These are phyloP conservation scores for Eimeria maxima DNA, from an alignment of 169 alveolate genomes.

Conservation along the genomic window DNA sequence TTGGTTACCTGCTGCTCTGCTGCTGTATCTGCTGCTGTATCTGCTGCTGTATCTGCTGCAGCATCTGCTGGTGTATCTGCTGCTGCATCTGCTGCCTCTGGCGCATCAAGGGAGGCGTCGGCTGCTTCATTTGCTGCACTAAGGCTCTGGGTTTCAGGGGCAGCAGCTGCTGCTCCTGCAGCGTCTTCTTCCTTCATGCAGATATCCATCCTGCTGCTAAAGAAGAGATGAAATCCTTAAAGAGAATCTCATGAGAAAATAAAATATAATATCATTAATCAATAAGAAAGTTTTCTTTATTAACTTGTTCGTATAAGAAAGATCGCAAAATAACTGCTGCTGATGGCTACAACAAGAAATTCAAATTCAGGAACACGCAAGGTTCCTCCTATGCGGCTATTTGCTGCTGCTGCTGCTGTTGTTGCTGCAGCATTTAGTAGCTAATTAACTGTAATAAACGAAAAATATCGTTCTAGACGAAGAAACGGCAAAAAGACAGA, in stretches of 20 bases:
- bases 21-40: background rate
- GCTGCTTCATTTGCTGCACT: background rate
- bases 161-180: constrained; percentile 11
- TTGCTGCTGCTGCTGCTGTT: constrained; percentile 38
- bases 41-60: background rate
- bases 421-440: background rate
- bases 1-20: constrained; percentile 53
- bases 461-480: background rate
- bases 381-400: background rate
- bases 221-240: background rate
- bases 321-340: no score
- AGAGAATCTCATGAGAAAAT: background rate
- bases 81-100: background rate
- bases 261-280: no score
- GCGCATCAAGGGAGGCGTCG: background rate
- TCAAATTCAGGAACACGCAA: no score
- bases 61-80: background rate
- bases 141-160: background rate
- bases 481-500: background rate
- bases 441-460: no score
- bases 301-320: no score
- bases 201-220: constrained; percentile 19
- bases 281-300: no score
- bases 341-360: background rate
- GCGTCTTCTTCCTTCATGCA: constrained; percentile 16